Conservation (phyloP, 2,329 filamentous ascomycete species). For the Fusarium coffeatum region DNA sequence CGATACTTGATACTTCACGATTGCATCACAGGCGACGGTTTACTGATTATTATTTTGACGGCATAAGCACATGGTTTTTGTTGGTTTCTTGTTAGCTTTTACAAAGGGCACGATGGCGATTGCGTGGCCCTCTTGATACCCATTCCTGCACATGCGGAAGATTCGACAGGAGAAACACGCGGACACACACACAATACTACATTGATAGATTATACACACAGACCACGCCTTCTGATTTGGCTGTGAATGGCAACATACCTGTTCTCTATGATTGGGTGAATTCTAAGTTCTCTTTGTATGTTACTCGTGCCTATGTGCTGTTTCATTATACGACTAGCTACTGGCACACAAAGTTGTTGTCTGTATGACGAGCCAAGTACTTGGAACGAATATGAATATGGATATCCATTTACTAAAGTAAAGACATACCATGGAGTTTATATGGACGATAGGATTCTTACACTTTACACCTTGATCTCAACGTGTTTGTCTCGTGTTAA, state of each 20-base stretch:
- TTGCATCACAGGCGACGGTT: slow-evolving; percentile 42
- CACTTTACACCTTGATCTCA: background rate
- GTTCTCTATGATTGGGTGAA: slow-evolving; percentile 29
- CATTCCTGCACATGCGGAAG: slow-evolving; percentile 49
- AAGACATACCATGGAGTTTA: background rate
- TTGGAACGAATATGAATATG: background rate
- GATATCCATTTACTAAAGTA: slow-evolving; percentile 8
- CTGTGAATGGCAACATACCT: slow-evolving; percentile 26
- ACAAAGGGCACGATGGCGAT: slow-evolving; percentile 48
- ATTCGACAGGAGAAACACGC: slow-evolving; percentile 35
- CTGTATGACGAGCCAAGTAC: slow-evolving; percentile 5
- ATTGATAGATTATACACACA: slow-evolving; percentile 28
- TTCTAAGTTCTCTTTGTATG: slow-evolving; percentile 23
- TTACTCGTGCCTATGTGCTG: background rate
- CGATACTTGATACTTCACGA: slow-evolving; percentile 37
- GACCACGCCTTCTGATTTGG: slow-evolving; percentile 36
- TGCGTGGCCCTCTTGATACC: slow-evolving; percentile 51
- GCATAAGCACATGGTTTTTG: slow-evolving; percentile 43
- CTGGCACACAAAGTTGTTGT: background rate
- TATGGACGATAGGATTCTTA: slow-evolving; percentile 5
- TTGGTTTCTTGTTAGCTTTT: slow-evolving; percentile 35
- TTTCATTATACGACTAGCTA: slow-evolving; percentile 13
- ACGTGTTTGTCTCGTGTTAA: slow-evolving; percentile 9
- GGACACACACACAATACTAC: slow-evolving; percentile 25
- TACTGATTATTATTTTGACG: slow-evolving; percentile 42